Conservation (phyloP, 2,329 filamentous ascomycete species). For the Monilinia aucupariae region DNA sequence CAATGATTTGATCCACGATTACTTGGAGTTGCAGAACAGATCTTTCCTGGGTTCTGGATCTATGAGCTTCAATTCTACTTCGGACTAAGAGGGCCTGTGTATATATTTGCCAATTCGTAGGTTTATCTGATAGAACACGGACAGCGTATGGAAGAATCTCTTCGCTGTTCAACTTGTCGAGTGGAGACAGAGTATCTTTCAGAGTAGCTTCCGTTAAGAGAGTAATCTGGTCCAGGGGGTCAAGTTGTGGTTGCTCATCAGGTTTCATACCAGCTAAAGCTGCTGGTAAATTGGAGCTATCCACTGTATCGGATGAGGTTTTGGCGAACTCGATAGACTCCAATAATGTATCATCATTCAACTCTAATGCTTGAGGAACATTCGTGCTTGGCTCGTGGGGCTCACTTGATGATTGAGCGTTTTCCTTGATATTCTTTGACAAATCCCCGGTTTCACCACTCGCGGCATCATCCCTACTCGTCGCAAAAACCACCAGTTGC, state of each 20-base stretch:
- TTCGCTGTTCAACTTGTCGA: slow-evolving; percentile 82
- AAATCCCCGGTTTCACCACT: slow-evolving; percentile 16
- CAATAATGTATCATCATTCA: slow-evolving; percentile 90
- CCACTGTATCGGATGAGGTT: slow-evolving; percentile 38
- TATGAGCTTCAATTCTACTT: slow-evolving; percentile 83
- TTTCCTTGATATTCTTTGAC: slow-evolving; percentile 23
- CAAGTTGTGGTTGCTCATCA: slow-evolving; percentile 73
- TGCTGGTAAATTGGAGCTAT: slow-evolving; percentile 50
- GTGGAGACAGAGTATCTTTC: slow-evolving; percentile 78
- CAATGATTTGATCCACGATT: slow-evolving; percentile 89
- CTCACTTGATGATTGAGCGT: slow-evolving; percentile 22
- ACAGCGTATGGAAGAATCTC: slow-evolving; percentile 88
- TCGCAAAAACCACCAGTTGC: slow-evolving; percentile 86
- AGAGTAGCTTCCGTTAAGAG: slow-evolving; percentile 82
- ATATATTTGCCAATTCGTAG: slow-evolving; percentile 96
- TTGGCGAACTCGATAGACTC: slow-evolving; percentile 79
- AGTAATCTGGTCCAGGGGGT: slow-evolving; percentile 82
- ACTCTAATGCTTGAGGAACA: slow-evolving; percentile 62
- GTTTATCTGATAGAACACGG: slow-evolving; percentile 79
- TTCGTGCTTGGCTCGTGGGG: slow-evolving; percentile 36
- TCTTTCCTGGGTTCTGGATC: slow-evolving; percentile 80
- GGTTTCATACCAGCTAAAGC: slow-evolving; percentile 63
- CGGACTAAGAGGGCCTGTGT: slow-evolving; percentile 87
- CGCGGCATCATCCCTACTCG: slow-evolving; percentile 48
- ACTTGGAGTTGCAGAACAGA: slow-evolving; percentile 90